These are phyloP conservation scores for Alternaria sp. DNA, from an alignment of 2,329 filamentous ascomycete species.

Conservation along the genomic window DNA sequence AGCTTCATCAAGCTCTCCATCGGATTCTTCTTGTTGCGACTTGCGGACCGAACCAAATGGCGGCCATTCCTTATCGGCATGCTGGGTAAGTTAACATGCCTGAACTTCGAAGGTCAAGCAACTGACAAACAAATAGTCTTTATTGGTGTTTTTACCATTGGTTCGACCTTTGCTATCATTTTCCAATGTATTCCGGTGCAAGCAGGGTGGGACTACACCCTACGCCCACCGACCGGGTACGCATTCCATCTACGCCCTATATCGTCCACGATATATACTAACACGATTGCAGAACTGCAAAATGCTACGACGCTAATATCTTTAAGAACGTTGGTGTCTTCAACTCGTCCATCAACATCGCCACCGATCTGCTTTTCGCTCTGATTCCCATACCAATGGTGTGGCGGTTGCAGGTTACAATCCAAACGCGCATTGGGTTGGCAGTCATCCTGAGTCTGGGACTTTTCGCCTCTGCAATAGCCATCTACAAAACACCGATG, in stretches of 20 bases:
- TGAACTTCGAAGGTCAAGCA: not conserved
- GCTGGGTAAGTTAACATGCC: conserved; percentile 48
- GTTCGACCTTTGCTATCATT: conserved; percentile 33
- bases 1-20: conserved; percentile 60
- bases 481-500: conserved; percentile 34
- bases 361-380: conserved; percentile 53
- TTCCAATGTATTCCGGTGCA: conserved; percentile 50
- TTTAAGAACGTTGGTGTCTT: conserved; percentile 58
- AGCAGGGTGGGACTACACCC: conserved; percentile 54
- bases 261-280: not conserved
- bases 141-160: conserved; percentile 36
- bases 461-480: conserved; percentile 44
- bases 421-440: conserved; percentile 50
- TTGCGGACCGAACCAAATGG: conserved; percentile 46
- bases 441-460: conserved; percentile 47
- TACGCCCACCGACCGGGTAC: conserved; percentile 33
- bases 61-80: conserved; percentile 53
- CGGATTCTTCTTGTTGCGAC: conserved; percentile 56
- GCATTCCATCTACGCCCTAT: not conserved
- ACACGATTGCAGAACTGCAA: conserved; percentile 22
- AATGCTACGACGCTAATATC: conserved; percentile 46
- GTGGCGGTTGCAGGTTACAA: conserved; percentile 52
- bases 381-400: conserved; percentile 55
- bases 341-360: conserved; percentile 54
- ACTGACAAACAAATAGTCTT: conserved; percentile 19